Conservation (phyloP, 1,284 basidiomycete species). For the Rhodotorula sp. region DNA sequence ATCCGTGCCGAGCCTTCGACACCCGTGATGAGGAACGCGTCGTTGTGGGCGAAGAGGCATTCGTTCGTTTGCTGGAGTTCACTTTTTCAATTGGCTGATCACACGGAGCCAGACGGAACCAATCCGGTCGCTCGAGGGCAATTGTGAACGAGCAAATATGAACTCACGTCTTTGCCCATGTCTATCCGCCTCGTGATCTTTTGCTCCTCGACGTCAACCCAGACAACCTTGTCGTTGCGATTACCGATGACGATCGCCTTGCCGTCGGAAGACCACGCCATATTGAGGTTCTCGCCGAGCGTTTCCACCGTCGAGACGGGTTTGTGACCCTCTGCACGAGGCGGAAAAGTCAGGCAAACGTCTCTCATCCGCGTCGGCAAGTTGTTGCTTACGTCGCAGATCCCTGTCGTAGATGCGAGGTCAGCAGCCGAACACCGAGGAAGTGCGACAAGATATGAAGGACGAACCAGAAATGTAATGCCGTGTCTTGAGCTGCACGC, state of each 20-base stretch:
- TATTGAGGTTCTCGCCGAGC: constrained; percentile 35
- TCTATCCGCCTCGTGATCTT: constrained; percentile 9
- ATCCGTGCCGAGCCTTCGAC: constrained; percentile 21
- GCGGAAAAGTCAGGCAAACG: no score
- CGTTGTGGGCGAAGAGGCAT: constrained; percentile 36
- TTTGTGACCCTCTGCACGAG: constrained; percentile 31
- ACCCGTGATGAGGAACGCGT: constrained; percentile 30
- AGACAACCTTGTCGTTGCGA: constrained; percentile 22
- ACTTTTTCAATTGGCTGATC: no score
- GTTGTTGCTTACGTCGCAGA: constrained; percentile 32
- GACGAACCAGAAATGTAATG: constrained; percentile 37
- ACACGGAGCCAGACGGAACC: neutral
- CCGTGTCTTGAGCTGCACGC: constrained; percentile 23
- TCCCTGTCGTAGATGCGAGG: constrained; percentile 16
- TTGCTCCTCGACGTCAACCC: constrained; percentile 33
- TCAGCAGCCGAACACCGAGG: neutral
- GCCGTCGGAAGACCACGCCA: constrained; percentile 40
- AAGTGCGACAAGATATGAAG: no score
- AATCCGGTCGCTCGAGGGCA: neutral
- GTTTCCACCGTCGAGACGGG: constrained; percentile 31
- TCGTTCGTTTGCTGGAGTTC: constrained; percentile 34
- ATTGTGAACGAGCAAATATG: no score
- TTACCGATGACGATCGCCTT: constrained; percentile 31
- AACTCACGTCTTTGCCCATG: constrained; percentile 22
- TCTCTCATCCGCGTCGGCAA: neutral